Evolutionary conservation across 257 asterid species (phyloP), one percentile per base, ranked within the genome.

Genomic region (Jacaranda mimosifolia): DNA sequence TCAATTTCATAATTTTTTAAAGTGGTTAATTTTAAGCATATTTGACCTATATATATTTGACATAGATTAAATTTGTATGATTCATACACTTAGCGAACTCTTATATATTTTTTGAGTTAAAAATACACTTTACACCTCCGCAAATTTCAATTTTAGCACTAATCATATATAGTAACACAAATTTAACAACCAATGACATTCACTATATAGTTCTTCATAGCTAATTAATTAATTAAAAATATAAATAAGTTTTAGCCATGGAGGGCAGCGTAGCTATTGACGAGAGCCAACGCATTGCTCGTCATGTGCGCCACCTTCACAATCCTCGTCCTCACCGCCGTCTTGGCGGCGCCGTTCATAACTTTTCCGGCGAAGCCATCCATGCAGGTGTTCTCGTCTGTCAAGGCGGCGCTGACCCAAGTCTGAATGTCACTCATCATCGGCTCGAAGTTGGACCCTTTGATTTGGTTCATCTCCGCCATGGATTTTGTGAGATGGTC

Each of bases 401-500:
- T 92, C 89, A 92, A 72, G 65, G 97, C 97, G 38, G 94, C 94
- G 80, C 98, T 92, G 0, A 92, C 94, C 98, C 98, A 92, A 0
- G 97, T 92, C 73, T 89, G 90, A 5, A 87, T 63, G 32, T 92
- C 85, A 43, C 77, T 85, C 85, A 89, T 84, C 11, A 60, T 55
- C 65, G 69, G 4, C 62, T 14, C 86, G 64, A 85, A 89, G n/a
- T 89, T 72, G 2, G 83, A 15, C 3, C 86, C 88, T 26, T 52
- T 77, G 4, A 89, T 49, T 5, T 78, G 77, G 3, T 65, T 46
- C 92, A 92, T 83, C 84, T 88, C 95, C 18, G 53, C 85, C 67
- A 86, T 32, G 0, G 97, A 88, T 0, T 58, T 76, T 26, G 72
- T 19, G 45, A 92, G 63, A 55, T 76, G 74, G 68, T 76, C 85